Evolutionary conservation across 192 early-diverging fungal genomes (phyloP).

Genomic region (Dissophora globulifera): DNA sequence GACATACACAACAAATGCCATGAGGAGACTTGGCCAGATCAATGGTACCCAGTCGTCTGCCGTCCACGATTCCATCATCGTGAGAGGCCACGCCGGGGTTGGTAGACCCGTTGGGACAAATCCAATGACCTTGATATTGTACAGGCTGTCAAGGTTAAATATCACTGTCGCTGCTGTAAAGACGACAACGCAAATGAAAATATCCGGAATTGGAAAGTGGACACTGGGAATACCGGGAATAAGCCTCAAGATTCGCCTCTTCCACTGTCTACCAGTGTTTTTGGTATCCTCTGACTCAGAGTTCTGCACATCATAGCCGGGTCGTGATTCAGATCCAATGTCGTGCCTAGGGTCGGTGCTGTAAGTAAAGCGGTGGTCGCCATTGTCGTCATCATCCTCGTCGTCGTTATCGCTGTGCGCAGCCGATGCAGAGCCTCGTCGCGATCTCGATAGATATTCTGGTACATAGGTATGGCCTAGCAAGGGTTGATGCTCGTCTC

Average conservation of each 20-base stretch:
- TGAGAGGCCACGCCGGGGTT: slow-evolving; percentile 18
- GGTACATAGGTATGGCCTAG: background rate
- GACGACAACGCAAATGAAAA: slow-evolving; percentile 45
- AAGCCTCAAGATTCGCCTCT: background rate
- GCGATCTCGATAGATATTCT: background rate
- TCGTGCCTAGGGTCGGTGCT: background rate
- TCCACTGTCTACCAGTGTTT: background rate
- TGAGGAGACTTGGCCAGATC: slow-evolving; percentile 42
- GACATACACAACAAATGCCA: slow-evolving; percentile 52
- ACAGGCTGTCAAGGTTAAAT: slow-evolving; percentile 35
- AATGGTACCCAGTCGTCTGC: slow-evolving; percentile 6
- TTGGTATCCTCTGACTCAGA: background rate
- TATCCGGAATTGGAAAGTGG: slow-evolving; percentile 50
- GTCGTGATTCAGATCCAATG: background rate
- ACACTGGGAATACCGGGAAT: slow-evolving; percentile 30
- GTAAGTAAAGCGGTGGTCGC: background rate
- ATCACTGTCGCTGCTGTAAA: slow-evolving; percentile 41
- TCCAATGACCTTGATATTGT: slow-evolving; percentile 42
- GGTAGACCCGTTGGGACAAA: slow-evolving; percentile 49
- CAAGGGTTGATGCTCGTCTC: slow-evolving; percentile 18
- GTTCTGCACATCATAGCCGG: background rate
- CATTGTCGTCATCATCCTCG: too few species aligned
- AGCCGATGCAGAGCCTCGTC: background rate
- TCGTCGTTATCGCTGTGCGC: too few species aligned
- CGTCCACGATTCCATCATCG: slow-evolving; percentile 12